Percentiles rank a stretch among this genome's conserved stretches.
phyloP scores from a whole-genome alignment of 1,284 basidiomycete genomes.

The Sanguinoderma infundibulare region DNA sequence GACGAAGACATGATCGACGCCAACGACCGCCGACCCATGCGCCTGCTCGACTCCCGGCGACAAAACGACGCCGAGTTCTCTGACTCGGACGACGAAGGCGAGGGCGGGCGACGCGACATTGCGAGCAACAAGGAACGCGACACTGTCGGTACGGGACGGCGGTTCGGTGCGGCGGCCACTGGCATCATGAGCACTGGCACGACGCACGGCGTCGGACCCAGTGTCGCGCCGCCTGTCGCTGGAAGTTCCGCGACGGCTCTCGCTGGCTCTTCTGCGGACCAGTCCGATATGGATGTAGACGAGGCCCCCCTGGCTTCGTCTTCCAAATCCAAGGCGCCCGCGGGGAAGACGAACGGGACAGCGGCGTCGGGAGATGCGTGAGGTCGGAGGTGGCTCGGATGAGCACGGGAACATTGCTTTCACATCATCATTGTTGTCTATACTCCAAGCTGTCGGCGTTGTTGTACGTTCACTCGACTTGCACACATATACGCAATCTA shows the following conservation, averaged over 20 bases:
- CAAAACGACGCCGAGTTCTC: conserved; percentile 84
- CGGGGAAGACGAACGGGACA: conserved; percentile 14
- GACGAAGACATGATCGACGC: conserved; percentile 82
- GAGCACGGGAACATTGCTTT: background rate
- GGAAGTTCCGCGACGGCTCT: conserved; percentile 26
- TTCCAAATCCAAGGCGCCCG: conserved; percentile 21
- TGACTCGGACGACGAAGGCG: conserved; percentile 88
- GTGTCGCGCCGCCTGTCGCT: conserved; percentile 63
- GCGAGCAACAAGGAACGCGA: conserved; percentile 58
- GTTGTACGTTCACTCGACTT: background rate
- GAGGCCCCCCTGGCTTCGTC: conserved; percentile 25
- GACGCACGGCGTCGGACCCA: conserved; percentile 74
- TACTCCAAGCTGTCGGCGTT: background rate
- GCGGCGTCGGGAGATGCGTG: conserved; percentile 7
- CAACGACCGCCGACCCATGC: conserved; percentile 74
- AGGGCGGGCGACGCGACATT: conserved; percentile 76
- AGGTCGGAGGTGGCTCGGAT: background rate
- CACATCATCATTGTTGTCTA: conserved; percentile 2
- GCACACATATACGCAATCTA: background rate
- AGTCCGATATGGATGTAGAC: conserved; percentile 41
- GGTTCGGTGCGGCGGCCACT: conserved; percentile 68
- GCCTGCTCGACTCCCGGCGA: conserved; percentile 72
- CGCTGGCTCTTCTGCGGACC: conserved; percentile 21
- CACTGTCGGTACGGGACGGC: conserved; percentile 48
- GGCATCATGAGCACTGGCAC: conserved; percentile 70